Evolutionary conservation across 495 filamentous ascomycete genomes (phyloP).

Genomic region (Daldinia grandis): DNA sequence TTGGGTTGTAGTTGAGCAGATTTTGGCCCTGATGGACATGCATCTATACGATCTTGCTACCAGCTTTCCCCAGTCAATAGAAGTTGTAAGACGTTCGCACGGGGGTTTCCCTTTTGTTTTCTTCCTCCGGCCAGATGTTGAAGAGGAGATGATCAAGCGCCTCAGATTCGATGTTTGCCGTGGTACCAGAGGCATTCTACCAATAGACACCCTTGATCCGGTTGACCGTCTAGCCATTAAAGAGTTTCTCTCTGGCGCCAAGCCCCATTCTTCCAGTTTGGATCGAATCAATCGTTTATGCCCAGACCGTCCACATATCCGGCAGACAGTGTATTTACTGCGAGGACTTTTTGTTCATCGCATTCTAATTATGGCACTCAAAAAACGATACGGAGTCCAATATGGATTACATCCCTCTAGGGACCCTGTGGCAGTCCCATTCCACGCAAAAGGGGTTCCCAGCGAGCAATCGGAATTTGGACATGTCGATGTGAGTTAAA

Average conservation of each 20-base stretch:
- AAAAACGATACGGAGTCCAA: slow-evolving; percentile 54
- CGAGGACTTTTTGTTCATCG: slow-evolving; percentile 51
- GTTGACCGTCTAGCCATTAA: slow-evolving; percentile 51
- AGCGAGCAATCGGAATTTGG: slow-evolving; percentile 59
- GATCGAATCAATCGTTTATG: slow-evolving; percentile 37
- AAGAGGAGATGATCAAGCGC: slow-evolving; percentile 52
- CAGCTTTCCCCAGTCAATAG: slow-evolving; percentile 54
- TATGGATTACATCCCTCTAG: slow-evolving; percentile 51
- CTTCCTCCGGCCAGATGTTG: slow-evolving; percentile 56
- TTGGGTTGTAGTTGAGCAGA: slow-evolving; percentile 51
- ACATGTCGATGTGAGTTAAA: slow-evolving; percentile 54
- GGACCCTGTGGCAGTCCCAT: slow-evolving; percentile 54
- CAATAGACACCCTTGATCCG: slow-evolving; percentile 32
- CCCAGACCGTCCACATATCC: slow-evolving; percentile 40
- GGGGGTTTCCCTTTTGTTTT: slow-evolving; percentile 55
- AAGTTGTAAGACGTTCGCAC: slow-evolving; percentile 49
- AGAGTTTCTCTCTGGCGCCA: slow-evolving; percentile 42
- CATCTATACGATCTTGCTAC: slow-evolving; percentile 49
- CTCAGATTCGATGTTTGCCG: slow-evolving; percentile 51
- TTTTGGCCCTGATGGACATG: slow-evolving; percentile 47
- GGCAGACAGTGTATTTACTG: slow-evolving; percentile 38
- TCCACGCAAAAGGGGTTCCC: slow-evolving; percentile 61
- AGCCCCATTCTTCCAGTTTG: slow-evolving; percentile 21
- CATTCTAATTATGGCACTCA: slow-evolving; percentile 50
- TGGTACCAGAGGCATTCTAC: slow-evolving; percentile 44